Percentiles rank a stretch among this genome's conserved stretches.
Evolutionary conservation across 2,329 filamentous ascomycete species (phyloP).

Genomic region (Aureobasidium sp.): DNA sequence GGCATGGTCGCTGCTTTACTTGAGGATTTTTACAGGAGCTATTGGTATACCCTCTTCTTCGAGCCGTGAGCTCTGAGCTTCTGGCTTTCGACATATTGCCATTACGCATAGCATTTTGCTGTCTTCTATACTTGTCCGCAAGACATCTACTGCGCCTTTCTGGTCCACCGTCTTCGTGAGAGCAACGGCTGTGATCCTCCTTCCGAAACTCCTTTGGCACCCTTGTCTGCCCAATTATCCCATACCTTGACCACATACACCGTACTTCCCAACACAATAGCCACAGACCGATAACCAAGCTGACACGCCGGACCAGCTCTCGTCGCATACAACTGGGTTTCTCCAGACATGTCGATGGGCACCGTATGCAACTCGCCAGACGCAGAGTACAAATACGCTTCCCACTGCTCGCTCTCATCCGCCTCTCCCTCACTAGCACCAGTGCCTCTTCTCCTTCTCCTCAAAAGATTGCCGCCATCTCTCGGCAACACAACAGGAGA

Average conservation of each 20-base stretch:
- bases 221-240: conserved; percentile 7
- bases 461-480: conserved; percentile 13
- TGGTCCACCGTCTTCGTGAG: conserved; percentile 6
- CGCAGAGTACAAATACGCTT: conserved; percentile 38
- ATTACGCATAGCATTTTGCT: not conserved
- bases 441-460: conserved; percentile 8
- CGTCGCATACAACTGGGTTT: conserved; percentile 12
- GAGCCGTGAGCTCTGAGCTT: not conserved
- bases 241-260: conserved; percentile 12
- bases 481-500: conserved; percentile 14
- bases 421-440: not conserved
- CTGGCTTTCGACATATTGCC: not conserved
- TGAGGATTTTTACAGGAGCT: not conserved
- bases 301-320: conserved; percentile 6
- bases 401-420: conserved; percentile 36
- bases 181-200: conserved; percentile 1
- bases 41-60: not conserved
- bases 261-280: conserved; percentile 9
- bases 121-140: too few species aligned
- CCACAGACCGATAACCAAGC: conserved; percentile 7
- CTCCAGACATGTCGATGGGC: conserved; percentile 5
- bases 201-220: conserved; percentile 1
- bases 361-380: conserved; percentile 11
- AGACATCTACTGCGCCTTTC: conserved; percentile 2
- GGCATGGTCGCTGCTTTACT: not conserved